Base-by-base conservation (phyloP, 2,329 filamentous ascomycete genomes). In the Colletotrichum phormii region DNA sequence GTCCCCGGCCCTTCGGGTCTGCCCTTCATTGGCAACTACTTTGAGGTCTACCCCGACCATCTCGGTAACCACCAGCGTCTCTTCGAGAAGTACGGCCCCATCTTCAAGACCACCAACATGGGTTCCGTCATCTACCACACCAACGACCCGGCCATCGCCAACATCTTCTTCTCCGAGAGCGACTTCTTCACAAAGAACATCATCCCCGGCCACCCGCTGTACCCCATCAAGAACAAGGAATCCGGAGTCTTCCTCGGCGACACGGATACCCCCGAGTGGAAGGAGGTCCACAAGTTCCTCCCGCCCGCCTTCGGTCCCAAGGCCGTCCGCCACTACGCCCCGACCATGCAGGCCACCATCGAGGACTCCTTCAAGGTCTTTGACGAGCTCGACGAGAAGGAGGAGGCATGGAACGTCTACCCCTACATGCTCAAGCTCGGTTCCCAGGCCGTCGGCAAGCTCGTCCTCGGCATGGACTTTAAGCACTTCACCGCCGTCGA, bases 321-420 rank as follows among this genome's bases (percentile, higher is more conserved):
- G 76, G 90, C 90, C 0, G 89, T 92, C 5, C 82, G 87, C 0
- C 90, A 91, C 75, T 91, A 92, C 73, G 85, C 88, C 0, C 89
- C 89, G 0, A 85, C 84, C 0, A 91, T 92, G 88, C 88, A 91
- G 74, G 78, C 83, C 59, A 87, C 86, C 0, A 83, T 89, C 2
- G 85, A 89, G 74, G 81, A 86, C 22, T 79, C 87, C 0, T 90
- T 87, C 76, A 82, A 80, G 6, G 84, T 87, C 1, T 87, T 88
- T 37, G 86, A 88, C 71, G 81, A 85, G 61, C 81, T 92, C 0
- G 89, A 90, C 73, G 78, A 84, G 37, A 78, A 83, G 0, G 84
- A 80, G 5, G 83, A 86, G 73, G 81, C 85, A 3, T 87, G 81
- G 80, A 87, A 88, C 69, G 86, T 86, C 4, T 87, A 87, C 72